These are phyloP conservation scores for Aegilops umbellulata DNA, from an alignment of 176 grass and related monocot species.

Conservation along the genomic window DNA sequence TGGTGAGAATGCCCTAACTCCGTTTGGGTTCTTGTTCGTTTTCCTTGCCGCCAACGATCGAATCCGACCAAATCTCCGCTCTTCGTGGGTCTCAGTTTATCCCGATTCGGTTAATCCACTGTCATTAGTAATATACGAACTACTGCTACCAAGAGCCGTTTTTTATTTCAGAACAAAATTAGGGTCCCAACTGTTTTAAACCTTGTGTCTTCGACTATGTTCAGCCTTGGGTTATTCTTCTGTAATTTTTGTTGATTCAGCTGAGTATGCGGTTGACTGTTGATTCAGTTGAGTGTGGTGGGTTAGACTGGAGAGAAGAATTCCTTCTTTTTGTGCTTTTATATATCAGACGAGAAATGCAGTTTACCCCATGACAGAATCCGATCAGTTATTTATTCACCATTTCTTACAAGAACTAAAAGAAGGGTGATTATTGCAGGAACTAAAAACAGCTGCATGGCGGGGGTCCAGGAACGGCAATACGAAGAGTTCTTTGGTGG, in stretches of 20 bases:
- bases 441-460: slow-evolving; percentile 4
- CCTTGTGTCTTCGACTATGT: neutral
- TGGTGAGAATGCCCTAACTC: neutral
- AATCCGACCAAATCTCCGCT: neutral
- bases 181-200: neutral
- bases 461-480: neutral
- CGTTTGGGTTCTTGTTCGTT: neutral
- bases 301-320: neutral
- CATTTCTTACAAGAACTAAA: neutral
- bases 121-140: neutral
- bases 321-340: neutral
- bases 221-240: neutral
- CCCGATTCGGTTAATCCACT: neutral
- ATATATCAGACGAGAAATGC: neutral
- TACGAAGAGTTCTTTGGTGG: slow-evolving; percentile 10
- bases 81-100: neutral
- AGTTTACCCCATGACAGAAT: neutral
- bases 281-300: neutral
- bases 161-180: neutral
- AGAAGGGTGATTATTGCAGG: neutral
- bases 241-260: neutral
- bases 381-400: neutral
- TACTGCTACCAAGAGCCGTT: neutral
- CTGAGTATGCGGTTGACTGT: neutral
- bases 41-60: neutral